These are phyloP conservation scores for Starmerella sirachaensis DNA, from an alignment of 805 yeast genomes.

Conservation along the genomic window DNA sequence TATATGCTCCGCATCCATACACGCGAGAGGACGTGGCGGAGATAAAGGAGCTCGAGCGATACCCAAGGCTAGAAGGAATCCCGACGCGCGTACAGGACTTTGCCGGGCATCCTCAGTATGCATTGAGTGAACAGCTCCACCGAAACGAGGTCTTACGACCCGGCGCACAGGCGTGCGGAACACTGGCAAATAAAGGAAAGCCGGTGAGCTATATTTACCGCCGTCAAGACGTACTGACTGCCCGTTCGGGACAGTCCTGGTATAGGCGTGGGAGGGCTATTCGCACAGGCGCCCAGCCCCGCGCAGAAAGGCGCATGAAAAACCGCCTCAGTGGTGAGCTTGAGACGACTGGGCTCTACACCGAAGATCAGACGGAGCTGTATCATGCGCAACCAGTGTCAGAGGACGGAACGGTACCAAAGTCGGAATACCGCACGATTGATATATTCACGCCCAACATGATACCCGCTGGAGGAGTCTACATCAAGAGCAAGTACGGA, in stretches of 20 bases:
- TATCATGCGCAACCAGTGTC: constrained; percentile 52
- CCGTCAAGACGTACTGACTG: constrained; percentile 47
- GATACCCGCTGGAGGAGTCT: constrained; percentile 71
- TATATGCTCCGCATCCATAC: constrained; percentile 23
- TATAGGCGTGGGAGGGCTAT: constrained; percentile 65
- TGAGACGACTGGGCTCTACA: constrained; percentile 39
- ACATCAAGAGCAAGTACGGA: constrained; percentile 42
- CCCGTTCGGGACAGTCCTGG: constrained; percentile 78
- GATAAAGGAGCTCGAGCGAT: constrained; percentile 44
- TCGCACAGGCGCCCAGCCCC: constrained; percentile 56
- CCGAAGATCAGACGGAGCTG: constrained; percentile 63
- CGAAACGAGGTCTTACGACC: constrained; percentile 64
- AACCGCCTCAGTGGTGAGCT: constrained; percentile 20
- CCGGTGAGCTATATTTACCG: constrained; percentile 40
- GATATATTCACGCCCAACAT: constrained; percentile 67
- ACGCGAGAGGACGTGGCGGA: constrained; percentile 36
- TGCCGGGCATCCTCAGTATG: constrained; percentile 76
- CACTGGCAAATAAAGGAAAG: constrained; percentile 39
- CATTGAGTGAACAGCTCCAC: constrained; percentile 60
- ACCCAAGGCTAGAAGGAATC: constrained; percentile 69
- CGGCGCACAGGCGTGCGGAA: constrained; percentile 55
- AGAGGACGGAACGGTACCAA: constrained; percentile 54
- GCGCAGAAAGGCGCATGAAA: constrained; percentile 31
- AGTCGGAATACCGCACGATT: constrained; percentile 70
- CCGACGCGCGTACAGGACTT: constrained; percentile 77